Base-by-base conservation (phyloP, 2,329 filamentous ascomycete species). In the Botrytis medusae region DNA sequence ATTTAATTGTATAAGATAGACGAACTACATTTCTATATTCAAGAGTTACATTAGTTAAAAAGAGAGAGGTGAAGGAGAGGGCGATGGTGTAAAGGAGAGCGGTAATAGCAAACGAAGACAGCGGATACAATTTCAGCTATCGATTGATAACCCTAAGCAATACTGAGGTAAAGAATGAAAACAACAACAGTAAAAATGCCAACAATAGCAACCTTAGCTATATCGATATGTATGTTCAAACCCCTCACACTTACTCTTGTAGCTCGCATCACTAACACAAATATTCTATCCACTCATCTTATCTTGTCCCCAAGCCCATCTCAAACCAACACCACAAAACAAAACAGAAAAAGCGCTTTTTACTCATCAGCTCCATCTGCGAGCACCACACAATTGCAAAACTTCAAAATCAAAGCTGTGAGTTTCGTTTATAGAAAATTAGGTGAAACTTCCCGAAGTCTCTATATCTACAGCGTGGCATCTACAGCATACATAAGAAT, bases 31-130 rank as follows among this genome's bases (percentile, higher is more conserved):
- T 25, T 5, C 22, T 48, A 48, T 20, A 5, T 12, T 0, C 46
- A 48, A 48, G 46, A 48, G 22, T 12, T 48, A 10, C 10, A 10
- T 4, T 25, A 22, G 22, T 48, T 1, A 9, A 12, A 25, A 48
- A 12, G 8, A 0, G 3, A 25, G 4, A 0, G 1, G 20, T 48
- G 22, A 25, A 10, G 25, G 9, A 48, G 46, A 25, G 4, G 4
- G 46, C 9, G 9, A 12, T 48, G 22, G 46, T 12, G 20, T 48
- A 48, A 48, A 48, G 8, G 25, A 48, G 18, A 8, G 6, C 22
- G 7, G 8, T 4, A 22, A 22, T 48, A 20, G 6, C 44, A 48
- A 48, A 48, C 8, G 44, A 48, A 0, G 44, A 22, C 0, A 10
- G 44, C 20, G 2, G 20, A 48, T 9, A 22, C 0, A 48, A 9